These are phyloP conservation scores for Daldinia childiae DNA, from an alignment of 495 filamentous ascomycete genomes.

Conservation along the genomic window DNA sequence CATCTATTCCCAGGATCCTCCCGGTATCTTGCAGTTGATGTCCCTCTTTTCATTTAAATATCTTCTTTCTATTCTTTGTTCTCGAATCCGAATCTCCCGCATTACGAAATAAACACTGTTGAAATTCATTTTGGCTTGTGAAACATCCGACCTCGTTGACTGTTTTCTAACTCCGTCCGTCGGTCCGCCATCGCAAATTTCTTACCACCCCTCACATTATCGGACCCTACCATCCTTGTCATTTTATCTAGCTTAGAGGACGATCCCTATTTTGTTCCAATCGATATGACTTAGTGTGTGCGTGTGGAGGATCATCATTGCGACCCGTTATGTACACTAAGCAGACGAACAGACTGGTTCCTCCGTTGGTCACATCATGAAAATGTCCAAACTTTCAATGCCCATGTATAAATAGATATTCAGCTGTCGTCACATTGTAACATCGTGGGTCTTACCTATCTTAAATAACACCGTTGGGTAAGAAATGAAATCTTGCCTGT, in stretches of 20 bases:
- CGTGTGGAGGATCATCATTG: constrained; percentile 32
- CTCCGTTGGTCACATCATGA: constrained; percentile 11
- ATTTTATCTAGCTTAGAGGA: constrained; percentile 22
- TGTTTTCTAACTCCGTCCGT: constrained; percentile 22
- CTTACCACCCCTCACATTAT: constrained; percentile 14
- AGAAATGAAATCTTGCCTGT: not conserved
- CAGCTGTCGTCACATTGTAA: constrained; percentile 36
- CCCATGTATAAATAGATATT: constrained; percentile 6
- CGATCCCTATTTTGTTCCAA: constrained; percentile 39
- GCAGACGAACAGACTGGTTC: constrained; percentile 8
- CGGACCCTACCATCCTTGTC: not conserved
- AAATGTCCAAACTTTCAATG: constrained; percentile 13
- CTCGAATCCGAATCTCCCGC: constrained; percentile 10
- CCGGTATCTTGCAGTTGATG: not conserved
- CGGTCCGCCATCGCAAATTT: constrained; percentile 20
- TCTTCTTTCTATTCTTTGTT: constrained; percentile 16
- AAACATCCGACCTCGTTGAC: constrained; percentile 11
- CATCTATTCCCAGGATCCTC: constrained; percentile 1
- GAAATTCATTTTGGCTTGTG: constrained; percentile 22
- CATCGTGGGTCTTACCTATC: constrained; percentile 18
- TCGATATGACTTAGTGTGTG: constrained; percentile 15
- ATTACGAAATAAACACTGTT: not conserved
- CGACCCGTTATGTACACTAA: constrained; percentile 16
- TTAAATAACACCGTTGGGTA: constrained; percentile 2
- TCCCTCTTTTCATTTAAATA: constrained; percentile 5